Conservation (phyloP, 1,139 yeast genomes). For the Nakaseomyces kungkrabaensis region DNA sequence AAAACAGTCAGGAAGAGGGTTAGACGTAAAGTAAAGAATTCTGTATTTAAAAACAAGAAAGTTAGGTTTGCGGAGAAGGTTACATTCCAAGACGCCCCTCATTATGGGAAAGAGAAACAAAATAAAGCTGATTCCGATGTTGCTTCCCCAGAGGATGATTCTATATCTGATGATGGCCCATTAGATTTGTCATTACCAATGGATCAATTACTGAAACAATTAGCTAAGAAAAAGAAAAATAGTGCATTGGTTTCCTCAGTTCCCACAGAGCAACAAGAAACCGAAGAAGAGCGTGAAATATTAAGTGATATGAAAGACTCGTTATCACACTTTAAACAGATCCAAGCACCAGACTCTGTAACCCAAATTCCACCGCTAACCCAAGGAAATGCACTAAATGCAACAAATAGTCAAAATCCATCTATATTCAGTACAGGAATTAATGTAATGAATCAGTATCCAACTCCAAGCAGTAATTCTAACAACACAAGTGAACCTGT, state of each 20-base stretch:
- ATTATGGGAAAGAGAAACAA: slow-evolving; percentile 6
- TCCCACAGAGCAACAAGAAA: slow-evolving; percentile 28
- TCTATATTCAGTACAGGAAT: slow-evolving; percentile 1
- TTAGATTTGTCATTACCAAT: slow-evolving; percentile 60
- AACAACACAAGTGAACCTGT: slow-evolving; percentile 6
- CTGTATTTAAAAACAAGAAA: slow-evolving; percentile 37
- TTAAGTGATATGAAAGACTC: slow-evolving; percentile 60
- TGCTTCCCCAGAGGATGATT: slow-evolving; percentile 6
- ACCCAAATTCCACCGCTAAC: slow-evolving; percentile 36
- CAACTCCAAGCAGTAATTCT: slow-evolving; percentile 19
- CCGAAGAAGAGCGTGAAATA: slow-evolving; percentile 40
- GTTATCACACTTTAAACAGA: slow-evolving; percentile 54
- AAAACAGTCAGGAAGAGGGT: slow-evolving; percentile 35
- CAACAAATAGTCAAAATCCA: slow-evolving; percentile 5
- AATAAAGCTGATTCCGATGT: slow-evolving; percentile 4
- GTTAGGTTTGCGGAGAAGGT: slow-evolving; percentile 66
- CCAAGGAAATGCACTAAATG: slow-evolving; percentile 7
- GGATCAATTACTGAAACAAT: slow-evolving; percentile 52
- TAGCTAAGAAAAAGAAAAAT: slow-evolving; percentile 30
- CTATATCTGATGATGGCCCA: slow-evolving; percentile 12
- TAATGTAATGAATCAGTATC: slow-evolving; percentile 8
- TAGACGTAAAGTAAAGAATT: slow-evolving; percentile 27
- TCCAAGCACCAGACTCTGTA: slow-evolving; percentile 48
- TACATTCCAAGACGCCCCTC: slow-evolving; percentile 26
- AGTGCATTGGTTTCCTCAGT: slow-evolving; percentile 22